phyloP scores from a whole-genome alignment of 2,329 filamentous ascomycete species.

The Rhinocladiella similis region DNA sequence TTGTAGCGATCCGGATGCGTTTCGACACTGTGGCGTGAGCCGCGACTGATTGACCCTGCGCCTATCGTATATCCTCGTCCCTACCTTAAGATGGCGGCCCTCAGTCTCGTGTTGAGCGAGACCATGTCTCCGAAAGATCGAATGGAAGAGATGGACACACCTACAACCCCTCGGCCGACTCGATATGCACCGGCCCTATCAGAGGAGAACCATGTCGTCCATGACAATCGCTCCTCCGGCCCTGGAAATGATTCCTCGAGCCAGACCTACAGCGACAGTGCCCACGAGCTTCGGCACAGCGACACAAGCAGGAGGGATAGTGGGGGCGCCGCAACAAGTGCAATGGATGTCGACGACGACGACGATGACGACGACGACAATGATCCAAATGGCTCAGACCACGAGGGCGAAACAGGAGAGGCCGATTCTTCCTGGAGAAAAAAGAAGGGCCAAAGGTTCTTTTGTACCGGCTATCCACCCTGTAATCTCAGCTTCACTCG shows the following conservation, averaged over 20 bases:
- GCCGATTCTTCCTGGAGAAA: conserved; percentile 76
- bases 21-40: conserved; percentile 18
- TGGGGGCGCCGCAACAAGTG: conserved; percentile 7
- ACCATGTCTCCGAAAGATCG: conserved; percentile 15
- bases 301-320: conserved; percentile 2
- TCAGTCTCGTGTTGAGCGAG: conserved; percentile 25
- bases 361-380: conserved; percentile 58
- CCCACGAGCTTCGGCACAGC: not conserved
- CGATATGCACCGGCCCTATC: conserved; percentile 8
- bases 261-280: conserved; percentile 3
- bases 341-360: conserved; percentile 28
- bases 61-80: conserved; percentile 11
- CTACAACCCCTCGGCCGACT: conserved; percentile 25
- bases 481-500: conserved; percentile 93
- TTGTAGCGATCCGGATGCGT: conserved; percentile 16
- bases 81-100: conserved; percentile 21
- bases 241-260: conserved; percentile 2
- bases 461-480: conserved; percentile 91
- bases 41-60: conserved; percentile 13
- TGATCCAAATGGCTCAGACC: conserved; percentile 65
- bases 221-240: not conserved
- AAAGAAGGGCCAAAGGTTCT: conserved; percentile 95
- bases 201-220: conserved; percentile 5
- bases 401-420: conserved; percentile 63
- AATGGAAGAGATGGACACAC: conserved; percentile 25